Percentiles rank a stretch among this genome's conserved stretches.
Conservation (phyloP, 139 green algal genomes). For the Tetraselmis striata region DNA sequence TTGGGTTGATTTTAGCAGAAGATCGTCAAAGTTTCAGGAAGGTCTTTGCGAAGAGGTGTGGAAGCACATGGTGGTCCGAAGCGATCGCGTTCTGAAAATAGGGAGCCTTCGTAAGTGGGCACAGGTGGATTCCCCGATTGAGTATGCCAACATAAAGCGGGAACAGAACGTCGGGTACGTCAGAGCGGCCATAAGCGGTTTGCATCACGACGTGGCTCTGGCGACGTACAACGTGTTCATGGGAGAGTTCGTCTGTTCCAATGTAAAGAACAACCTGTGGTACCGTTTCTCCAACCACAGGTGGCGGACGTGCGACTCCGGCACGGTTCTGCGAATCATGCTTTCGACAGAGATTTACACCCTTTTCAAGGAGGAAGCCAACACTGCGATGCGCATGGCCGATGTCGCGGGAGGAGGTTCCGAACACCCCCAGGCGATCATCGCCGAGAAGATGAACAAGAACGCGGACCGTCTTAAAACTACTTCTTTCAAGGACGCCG, state of each 20-base stretch:
- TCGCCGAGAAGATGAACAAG: neutral
- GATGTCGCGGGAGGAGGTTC: too few relatives aligned
- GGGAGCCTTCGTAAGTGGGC: conserved; percentile 19
- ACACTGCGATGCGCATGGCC: too few relatives aligned
- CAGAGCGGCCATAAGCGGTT: too few relatives aligned
- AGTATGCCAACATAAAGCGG: neutral
- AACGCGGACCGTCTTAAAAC: conserved; percentile 6
- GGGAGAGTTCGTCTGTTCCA: conserved; percentile 7
- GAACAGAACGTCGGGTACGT: neutral
- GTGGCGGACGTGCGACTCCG: neutral
- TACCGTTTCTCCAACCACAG: conserved; percentile 13
- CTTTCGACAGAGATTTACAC: neutral
- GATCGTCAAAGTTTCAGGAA: neutral
- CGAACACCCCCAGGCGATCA: neutral
- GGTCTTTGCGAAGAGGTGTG: conserved; percentile 11
- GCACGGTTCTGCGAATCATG: neutral
- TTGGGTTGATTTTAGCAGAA: conserved; percentile 1
- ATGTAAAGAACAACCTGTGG: conserved; percentile 9
- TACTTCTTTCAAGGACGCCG: conserved; percentile 14
- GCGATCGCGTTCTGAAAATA: conserved; percentile 7
- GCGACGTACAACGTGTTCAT: too few relatives aligned
- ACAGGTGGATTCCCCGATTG: neutral
- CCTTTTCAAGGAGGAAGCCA: neutral
- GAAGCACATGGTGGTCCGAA: conserved; percentile 6
- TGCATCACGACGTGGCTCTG: too few relatives aligned